A percentile compares a stretch with the other conserved stretches of the same genome.
Evolutionary conservation across 257 asterid genomes (phyloP).

Genomic region (Forsythia viridissima): DNA sequence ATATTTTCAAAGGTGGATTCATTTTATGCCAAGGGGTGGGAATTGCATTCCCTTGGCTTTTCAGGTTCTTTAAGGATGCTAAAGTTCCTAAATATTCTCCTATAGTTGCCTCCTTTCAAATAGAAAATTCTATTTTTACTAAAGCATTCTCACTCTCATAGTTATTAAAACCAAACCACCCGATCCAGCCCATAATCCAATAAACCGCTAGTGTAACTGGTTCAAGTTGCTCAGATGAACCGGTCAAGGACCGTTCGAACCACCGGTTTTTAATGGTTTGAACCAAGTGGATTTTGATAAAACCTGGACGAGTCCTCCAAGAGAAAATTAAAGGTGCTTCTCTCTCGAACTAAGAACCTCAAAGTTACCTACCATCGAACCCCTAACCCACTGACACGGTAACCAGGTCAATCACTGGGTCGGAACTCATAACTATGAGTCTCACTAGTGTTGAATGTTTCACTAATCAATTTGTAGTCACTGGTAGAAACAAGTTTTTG

Average conservation of each 20-base stretch:
- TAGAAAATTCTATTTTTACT: neutral
- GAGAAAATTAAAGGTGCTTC: no score
- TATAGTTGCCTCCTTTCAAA: neutral
- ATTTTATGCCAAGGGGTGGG: neutral
- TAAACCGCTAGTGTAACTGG: no score
- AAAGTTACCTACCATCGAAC: neutral
- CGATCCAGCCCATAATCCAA: no score
- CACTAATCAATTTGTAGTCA: no score
- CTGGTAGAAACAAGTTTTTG: neutral
- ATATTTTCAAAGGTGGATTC: neutral
- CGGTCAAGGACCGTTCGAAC: no score
- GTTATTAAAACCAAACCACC: no score
- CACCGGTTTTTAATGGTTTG: no score
- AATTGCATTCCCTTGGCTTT: constrained; percentile 4
- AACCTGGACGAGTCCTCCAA: no score
- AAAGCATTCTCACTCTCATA: neutral
- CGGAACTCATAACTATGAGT: neutral
- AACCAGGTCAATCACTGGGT: neutral
- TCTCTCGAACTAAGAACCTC: no score
- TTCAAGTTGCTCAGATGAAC: no score
- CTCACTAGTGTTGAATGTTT: neutral
- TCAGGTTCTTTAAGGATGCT: neutral
- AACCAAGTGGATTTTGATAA: no score
- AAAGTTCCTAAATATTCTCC: neutral
- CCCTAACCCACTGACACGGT: neutral